phyloP scores from a whole-genome alignment of 2,329 filamentous ascomycete species.

The Exophiala spinifera region DNA sequence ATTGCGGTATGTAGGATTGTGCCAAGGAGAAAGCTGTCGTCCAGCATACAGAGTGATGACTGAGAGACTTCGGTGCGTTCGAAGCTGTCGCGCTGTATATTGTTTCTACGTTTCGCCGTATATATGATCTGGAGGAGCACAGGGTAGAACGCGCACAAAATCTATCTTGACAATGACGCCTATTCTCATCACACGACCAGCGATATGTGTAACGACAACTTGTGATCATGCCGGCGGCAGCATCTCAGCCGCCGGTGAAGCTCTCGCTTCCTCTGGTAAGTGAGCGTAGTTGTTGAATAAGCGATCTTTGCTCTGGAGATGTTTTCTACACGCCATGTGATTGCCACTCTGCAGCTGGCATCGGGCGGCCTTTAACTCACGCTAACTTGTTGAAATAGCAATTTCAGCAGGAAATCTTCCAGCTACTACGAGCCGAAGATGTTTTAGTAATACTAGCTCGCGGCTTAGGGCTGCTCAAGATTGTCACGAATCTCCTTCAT shows the following conservation, averaged over 20 bases:
- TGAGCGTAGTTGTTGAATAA: neutral
- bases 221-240: constrained; percentile 42
- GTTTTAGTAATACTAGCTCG: constrained; percentile 88
- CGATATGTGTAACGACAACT: neutral
- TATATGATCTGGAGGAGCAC: no score
- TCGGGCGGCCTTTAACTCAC: neutral
- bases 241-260: constrained; percentile 54
- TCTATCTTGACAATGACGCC: no score
- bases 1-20: no score
- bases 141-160: no score
- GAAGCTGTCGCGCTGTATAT: no score
- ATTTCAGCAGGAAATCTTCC: constrained; percentile 95
- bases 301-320: neutral
- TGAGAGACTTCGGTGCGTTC: no score
- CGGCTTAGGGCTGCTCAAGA: constrained; percentile 84
- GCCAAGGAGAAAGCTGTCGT: no score
- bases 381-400: constrained; percentile 45
- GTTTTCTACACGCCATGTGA: neutral
- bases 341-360: neutral
- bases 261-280: constrained; percentile 60
- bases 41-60: no score
- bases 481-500: constrained; percentile 94
- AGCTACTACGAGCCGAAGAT: constrained; percentile 84
- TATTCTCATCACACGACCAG: neutral
- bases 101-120: no score